A percentile compares a stretch with the other conserved stretches of the same genome.
These are phyloP conservation scores for Camellia sinensis DNA, from an alignment of 148 eudicot species.

Conservation along the genomic window DNA sequence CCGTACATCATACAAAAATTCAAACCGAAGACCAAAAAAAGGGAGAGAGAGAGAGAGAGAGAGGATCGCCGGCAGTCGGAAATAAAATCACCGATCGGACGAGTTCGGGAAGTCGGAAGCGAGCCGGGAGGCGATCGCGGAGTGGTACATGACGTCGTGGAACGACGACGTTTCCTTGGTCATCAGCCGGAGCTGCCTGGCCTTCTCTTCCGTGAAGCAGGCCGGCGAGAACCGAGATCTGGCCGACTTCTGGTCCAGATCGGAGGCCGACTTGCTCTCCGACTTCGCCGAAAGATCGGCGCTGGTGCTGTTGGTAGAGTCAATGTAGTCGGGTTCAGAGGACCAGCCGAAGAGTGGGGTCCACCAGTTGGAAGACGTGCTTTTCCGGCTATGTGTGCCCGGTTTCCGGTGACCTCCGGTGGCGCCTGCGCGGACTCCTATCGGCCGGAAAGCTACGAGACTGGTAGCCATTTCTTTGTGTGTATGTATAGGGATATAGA, in stretches of 20 bases:
- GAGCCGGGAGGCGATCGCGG: conserved; percentile 47
- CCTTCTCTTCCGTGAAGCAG: conserved; percentile 40
- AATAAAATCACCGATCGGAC: conserved; percentile 1
- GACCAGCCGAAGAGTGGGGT: conserved; percentile 30
- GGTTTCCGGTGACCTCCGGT: conserved; percentile 22
- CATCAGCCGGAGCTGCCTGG: conserved; percentile 44
- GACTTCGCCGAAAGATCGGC: not conserved
- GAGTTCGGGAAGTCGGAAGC: conserved; percentile 39
- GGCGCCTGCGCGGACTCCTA: conserved; percentile 1
- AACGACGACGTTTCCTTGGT: conserved; percentile 29
- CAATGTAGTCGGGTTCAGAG: conserved; percentile 26
- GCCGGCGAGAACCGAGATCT: conserved; percentile 28
- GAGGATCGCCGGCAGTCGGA: not conserved
- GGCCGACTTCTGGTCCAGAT: not conserved
- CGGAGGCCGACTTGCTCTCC: not conserved
- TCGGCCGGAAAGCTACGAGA: conserved; percentile 13
- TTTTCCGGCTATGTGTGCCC: not conserved
- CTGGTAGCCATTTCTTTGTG: conserved; percentile 18
- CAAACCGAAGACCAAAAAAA: not conserved
- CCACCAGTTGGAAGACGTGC: conserved; percentile 26
- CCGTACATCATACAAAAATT: not conserved
- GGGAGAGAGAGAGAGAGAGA: not conserved
- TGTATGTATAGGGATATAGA: not conserved
- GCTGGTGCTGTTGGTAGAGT: not conserved
- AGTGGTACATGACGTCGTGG: conserved; percentile 50